phyloP scores from a whole-genome alignment of 1,284 basidiomycete genomes.

The Cutaneotrichosporon sp. region DNA sequence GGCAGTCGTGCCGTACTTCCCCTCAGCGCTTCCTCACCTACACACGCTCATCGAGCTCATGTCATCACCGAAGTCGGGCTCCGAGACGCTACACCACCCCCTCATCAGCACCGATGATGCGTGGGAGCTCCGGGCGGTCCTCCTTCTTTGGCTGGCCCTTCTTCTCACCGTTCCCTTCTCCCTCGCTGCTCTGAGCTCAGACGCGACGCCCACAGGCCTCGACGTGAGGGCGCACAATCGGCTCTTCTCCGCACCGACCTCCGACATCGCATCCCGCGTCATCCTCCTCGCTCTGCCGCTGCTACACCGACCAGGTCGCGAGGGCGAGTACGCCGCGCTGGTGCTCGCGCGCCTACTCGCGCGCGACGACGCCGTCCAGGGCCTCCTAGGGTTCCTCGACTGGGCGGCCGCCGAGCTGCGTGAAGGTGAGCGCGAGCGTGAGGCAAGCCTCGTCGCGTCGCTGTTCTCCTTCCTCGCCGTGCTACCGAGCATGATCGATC shows the following conservation, averaged over 20 bases:
- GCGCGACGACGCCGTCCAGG: conserved; percentile 36
- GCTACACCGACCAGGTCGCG: conserved; percentile 41
- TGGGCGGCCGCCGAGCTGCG: conserved; percentile 34
- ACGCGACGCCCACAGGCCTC: conserved; percentile 49
- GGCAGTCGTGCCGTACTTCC: conserved; percentile 85
- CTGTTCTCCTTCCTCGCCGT: conserved; percentile 38
- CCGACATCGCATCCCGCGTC: conserved; percentile 58
- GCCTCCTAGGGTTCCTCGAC: conserved; percentile 33
- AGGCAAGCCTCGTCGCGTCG: conserved; percentile 34
- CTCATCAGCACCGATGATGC: conserved; percentile 29
- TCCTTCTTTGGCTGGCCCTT: conserved; percentile 88
- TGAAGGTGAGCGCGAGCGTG: conserved; percentile 36
- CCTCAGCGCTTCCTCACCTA: conserved; percentile 79
- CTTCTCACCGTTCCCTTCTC: conserved; percentile 93
- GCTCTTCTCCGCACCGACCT: conserved; percentile 60
- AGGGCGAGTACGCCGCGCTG: conserved; percentile 43
- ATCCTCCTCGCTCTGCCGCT: conserved; percentile 33
- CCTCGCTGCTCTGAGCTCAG: conserved; percentile 64
- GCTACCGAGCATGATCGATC: conserved; percentile 33
- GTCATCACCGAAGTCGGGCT: conserved; percentile 48
- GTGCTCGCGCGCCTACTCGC: conserved; percentile 45
- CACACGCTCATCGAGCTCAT: conserved; percentile 67
- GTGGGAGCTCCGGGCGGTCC: conserved; percentile 80
- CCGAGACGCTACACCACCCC: conserved; percentile 35
- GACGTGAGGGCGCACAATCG: conserved; percentile 62